These are phyloP conservation scores for Datura wrightii DNA, from an alignment of 257 asterid genomes.

Conservation along the genomic window DNA sequence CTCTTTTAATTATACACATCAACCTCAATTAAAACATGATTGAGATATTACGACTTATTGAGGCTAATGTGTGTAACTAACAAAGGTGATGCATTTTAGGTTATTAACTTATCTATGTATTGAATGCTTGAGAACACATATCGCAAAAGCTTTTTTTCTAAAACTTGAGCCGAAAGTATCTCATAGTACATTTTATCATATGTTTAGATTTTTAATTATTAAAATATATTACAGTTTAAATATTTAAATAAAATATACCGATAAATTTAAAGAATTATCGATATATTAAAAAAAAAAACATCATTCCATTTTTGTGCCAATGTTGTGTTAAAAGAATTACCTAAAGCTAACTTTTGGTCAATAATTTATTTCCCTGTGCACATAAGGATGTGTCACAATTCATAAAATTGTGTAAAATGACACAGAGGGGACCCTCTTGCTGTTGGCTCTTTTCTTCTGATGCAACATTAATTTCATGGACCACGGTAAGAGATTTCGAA, in stretches of 20 bases:
- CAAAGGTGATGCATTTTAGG: neutral
- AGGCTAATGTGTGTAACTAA: no score
- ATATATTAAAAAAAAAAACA: neutral
- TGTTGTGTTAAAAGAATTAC: neutral
- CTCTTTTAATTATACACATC: no score
- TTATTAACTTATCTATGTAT: neutral
- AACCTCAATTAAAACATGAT: no score
- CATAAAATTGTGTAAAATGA: slow-evolving; percentile 22
- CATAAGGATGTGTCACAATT: slow-evolving; percentile 16
- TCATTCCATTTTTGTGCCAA: neutral
- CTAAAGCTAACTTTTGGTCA: neutral
- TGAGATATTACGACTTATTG: no score
- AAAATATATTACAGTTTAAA: neutral
- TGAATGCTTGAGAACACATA: neutral
- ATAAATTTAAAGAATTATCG: neutral
- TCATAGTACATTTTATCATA: neutral
- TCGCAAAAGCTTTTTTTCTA: neutral
- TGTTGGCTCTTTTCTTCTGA: neutral
- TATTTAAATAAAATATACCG: neutral
- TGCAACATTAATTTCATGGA: neutral
- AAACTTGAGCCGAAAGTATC: neutral
- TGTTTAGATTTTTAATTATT: neutral
- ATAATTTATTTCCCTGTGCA: neutral
- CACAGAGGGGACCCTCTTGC: slow-evolving; percentile 13
- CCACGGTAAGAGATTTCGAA: neutral